Evolutionary conservation across 768 basidiomycete species (phyloP), one percentile per base, ranked within the genome.

Genomic region (Rhizopogon rudus): DNA sequence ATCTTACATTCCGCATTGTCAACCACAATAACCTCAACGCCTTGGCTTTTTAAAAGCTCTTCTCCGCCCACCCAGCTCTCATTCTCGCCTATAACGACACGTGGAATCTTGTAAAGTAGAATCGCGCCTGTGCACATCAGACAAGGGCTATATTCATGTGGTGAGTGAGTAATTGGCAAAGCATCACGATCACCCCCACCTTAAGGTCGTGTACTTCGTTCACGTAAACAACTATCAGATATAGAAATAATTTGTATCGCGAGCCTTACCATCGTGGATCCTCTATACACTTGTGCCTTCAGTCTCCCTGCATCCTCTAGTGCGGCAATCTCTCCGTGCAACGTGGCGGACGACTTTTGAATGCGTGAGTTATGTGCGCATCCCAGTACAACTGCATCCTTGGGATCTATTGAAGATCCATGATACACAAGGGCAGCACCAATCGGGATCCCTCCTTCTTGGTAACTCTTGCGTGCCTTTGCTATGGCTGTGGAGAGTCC

Each of bases 71-170:
- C 57, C 60, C 78, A 82, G 39, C 74, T 86, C 16, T 57, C 44
- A 58, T 85, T 83, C 64, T 87, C 85, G 16, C 84, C 84, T 45
- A 87, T 80, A 10, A 88, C 83, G 7, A 86, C 79, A 6, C 84
- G 76, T 5, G 81, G 81, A 40, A 87, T 85, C 44, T 79, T 78
- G 68, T 83, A 86, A 9, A 86, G 71, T n/a, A 82, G 56, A 25
- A 83, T 80, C 1, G 84, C 79, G 7, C 84, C 85, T 1, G 79
- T 75, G 61, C 86, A 87, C 86, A 86, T 85, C 51, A 71, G 76
- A 61, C 86, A 87, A 2, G 86, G 86, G 43, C 81, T 81, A 25
- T 81, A 25, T 61, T 14, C 40, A 25, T n/a, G 33, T 39, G 33
- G 28, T 20, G 17, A 33, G 42, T 28, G 16, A 35, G 40, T 10